Conservation (phyloP, 2,329 filamentous ascomycete species). For the Rhynchosporium graminicola region DNA sequence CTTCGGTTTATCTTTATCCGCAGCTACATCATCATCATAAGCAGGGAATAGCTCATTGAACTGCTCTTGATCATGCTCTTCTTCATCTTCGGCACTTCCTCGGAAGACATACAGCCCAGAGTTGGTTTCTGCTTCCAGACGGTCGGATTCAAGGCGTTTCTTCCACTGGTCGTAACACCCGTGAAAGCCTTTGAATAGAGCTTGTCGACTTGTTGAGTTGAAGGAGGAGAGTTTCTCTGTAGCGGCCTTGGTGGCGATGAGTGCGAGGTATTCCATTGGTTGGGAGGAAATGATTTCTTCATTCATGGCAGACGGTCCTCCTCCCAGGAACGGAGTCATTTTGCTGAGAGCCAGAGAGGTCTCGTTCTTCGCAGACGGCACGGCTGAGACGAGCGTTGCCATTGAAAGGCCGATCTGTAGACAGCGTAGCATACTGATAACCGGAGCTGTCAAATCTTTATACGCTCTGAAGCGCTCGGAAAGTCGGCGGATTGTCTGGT, state of each 20-base stretch:
- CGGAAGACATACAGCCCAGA: conserved; percentile 81
- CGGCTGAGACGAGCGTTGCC: conserved; percentile 40
- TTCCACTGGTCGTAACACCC: conserved; percentile 80
- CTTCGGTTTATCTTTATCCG: conserved; percentile 22
- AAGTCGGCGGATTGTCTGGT: conserved; percentile 70
- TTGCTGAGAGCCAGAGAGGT: conserved; percentile 42
- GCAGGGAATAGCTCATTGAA: conserved; percentile 81
- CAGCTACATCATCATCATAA: conserved; percentile 55
- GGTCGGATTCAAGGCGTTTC: conserved; percentile 72
- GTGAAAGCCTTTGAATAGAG: conserved; percentile 67
- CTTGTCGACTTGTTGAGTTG: conserved; percentile 47
- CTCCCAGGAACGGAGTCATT: conserved; percentile 59
- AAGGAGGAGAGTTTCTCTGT: conserved; percentile 51
- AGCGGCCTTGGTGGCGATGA: conserved; percentile 48
- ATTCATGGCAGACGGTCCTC: conserved; percentile 30
- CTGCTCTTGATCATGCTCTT: conserved; percentile 72
- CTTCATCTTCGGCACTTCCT: conserved; percentile 74
- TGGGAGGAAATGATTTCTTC: conserved; percentile 26
- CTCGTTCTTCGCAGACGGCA: conserved; percentile 19
- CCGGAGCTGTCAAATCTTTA: conserved; percentile 78
- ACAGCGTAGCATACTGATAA: conserved; percentile 77
- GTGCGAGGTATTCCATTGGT: conserved; percentile 53
- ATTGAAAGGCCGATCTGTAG: conserved; percentile 75
- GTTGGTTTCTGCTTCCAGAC: conserved; percentile 71
- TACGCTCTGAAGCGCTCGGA: conserved; percentile 73